phyloP scores from a whole-genome alignment of 139 green algal genomes.

The Haematococcus lacustris region DNA sequence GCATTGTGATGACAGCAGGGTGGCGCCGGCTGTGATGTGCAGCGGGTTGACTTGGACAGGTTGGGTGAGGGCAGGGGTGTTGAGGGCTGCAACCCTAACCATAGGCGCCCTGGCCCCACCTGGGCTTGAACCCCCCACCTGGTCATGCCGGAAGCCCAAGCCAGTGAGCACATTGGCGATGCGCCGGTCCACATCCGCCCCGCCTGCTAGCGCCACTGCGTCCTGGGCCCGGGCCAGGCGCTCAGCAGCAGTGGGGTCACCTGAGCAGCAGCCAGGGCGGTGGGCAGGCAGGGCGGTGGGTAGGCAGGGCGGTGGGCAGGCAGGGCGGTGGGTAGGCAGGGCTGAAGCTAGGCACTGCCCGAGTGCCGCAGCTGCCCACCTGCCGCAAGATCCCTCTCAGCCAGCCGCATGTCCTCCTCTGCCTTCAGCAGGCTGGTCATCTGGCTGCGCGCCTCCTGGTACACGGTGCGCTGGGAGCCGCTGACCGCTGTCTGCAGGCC shows the following conservation, averaged over 20 bases:
- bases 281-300: too few relatives aligned
- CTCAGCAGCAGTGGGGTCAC: slow-evolving; percentile 14
- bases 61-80: too few relatives aligned
- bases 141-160: slow-evolving; percentile 46
- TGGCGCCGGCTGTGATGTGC: too few relatives aligned
- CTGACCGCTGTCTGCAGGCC: slow-evolving; percentile 60
- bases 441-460: slow-evolving; percentile 47
- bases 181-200: slow-evolving; percentile 46
- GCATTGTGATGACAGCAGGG: too few relatives aligned
- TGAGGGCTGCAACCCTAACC: too few relatives aligned
- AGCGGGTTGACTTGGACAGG: too few relatives aligned
- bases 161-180: slow-evolving; percentile 53
- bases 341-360: too few relatives aligned
- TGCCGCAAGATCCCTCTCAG: slow-evolving; percentile 13
- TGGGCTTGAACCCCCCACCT: slow-evolving; percentile 9
- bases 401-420: slow-evolving; percentile 27
- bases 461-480: slow-evolving; percentile 46
- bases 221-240: slow-evolving; percentile 20
- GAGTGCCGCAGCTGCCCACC: slow-evolving; percentile 12
- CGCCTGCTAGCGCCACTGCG: slow-evolving; percentile 23
- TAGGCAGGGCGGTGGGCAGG: too few relatives aligned
- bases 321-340: too few relatives aligned
- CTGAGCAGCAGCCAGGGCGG: too few relatives aligned
- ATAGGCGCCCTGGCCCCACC: too few relatives aligned
- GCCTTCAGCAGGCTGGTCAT: slow-evolving; percentile 42